phyloP scores from a whole-genome alignment of 208 protist species.

The Spongospora subterranea region DNA sequence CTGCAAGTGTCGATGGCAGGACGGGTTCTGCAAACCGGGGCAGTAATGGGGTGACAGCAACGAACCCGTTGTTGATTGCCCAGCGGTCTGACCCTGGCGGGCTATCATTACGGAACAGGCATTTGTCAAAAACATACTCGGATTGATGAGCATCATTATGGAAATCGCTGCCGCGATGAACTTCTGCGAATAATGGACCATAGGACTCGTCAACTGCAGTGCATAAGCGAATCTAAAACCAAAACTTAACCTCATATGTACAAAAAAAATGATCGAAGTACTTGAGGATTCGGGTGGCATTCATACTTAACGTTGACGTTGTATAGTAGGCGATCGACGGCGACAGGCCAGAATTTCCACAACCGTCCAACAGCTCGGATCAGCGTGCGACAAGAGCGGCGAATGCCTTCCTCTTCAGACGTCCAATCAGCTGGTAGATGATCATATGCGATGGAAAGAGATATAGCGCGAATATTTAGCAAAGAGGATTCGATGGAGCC shows the following conservation, averaged over 20 bases:
- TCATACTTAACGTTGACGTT: neutral
- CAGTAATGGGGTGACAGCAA: neutral
- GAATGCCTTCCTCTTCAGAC: neutral
- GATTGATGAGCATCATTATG: neutral
- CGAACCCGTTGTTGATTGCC: neutral
- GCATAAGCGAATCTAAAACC: neutral
- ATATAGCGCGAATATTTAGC: neutral
- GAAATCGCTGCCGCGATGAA: neutral
- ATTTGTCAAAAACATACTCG: neutral
- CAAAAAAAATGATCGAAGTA: neutral
- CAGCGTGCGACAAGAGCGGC: neutral
- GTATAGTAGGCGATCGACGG: neutral
- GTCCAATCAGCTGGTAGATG: neutral
- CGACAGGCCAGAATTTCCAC: neutral
- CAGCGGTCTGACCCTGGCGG: neutral
- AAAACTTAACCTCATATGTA: neutral
- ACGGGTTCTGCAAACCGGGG: neutral
- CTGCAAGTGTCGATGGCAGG: neutral
- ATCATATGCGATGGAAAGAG: neutral
- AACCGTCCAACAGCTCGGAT: neutral
- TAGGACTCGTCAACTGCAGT: neutral
- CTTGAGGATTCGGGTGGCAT: neutral
- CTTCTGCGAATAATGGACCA: neutral
- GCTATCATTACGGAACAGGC: neutral
- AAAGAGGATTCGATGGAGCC: neutral